phyloP scores from a whole-genome alignment of 176 grass and related monocot species.

The Oryza meyeriana region DNA sequence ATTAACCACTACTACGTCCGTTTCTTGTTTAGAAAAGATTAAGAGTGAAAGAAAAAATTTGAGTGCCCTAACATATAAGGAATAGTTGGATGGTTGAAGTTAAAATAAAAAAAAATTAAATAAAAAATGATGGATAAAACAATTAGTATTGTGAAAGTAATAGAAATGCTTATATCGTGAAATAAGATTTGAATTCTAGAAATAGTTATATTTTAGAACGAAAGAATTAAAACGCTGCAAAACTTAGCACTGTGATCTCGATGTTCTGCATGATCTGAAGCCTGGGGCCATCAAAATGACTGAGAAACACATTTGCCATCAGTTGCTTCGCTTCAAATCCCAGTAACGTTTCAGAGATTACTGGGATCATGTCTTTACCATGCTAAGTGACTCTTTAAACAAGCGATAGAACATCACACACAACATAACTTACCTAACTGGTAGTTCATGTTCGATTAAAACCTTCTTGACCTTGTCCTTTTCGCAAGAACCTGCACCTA shows the following conservation, averaged over 20 bases:
- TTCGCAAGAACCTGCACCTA: neutral
- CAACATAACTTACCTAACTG: neutral
- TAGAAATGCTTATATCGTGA: no score
- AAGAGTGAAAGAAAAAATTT: no score
- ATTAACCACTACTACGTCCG: no score
- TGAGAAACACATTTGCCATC: neutral
- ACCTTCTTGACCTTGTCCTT: neutral
- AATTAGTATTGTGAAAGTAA: no score
- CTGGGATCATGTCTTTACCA: neutral
- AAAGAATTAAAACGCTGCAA: neutral
- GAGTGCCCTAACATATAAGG: no score
- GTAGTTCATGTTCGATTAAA: neutral
- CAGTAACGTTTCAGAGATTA: neutral
- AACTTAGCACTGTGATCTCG: neutral
- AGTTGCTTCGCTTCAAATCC: neutral
- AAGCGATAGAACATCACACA: neutral
- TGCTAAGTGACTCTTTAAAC: neutral
- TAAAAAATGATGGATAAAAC: no score
- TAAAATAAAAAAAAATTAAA: no score
- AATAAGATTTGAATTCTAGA: no score
- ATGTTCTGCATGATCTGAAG: neutral
- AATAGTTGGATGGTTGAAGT: no score
- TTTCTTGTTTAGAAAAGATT: no score
- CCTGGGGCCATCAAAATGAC: neutral
- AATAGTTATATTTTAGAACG: no score